Conservation (phyloP, 345 rosid genomes). For the Eucalyptus camaldulensis region DNA sequence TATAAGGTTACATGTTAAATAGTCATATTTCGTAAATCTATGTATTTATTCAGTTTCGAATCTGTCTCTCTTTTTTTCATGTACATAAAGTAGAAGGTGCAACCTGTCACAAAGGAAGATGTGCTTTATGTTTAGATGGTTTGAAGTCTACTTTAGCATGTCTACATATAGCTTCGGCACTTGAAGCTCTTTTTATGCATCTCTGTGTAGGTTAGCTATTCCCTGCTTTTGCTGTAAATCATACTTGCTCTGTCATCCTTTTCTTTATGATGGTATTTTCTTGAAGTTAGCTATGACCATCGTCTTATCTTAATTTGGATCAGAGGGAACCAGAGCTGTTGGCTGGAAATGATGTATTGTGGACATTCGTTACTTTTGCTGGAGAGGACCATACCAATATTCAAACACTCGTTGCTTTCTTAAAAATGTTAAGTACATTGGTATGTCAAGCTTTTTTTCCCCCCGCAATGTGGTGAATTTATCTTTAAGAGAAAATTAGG, state of each 20-base stretch:
- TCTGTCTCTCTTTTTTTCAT: neutral
- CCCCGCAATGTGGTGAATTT: neutral
- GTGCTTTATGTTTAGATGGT: neutral
- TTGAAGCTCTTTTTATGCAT: neutral
- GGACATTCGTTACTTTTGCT: conserved; percentile 97
- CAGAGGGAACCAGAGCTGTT: conserved; percentile 92
- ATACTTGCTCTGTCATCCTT: neutral
- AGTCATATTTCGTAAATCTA: neutral
- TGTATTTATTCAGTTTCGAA: neutral
- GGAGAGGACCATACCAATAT: conserved; percentile 97
- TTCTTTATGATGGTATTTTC: neutral
- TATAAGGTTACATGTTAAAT: neutral
- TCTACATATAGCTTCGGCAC: neutral
- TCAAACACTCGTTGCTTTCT: conserved; percentile 91
- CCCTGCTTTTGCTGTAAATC: neutral
- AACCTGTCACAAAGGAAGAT: neutral
- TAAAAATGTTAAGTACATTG: conserved; percentile 89
- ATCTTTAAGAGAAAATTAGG: neutral
- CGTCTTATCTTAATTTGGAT: neutral
- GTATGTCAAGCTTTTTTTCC: conserved; percentile 21
- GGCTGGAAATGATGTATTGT: conserved; percentile 86
- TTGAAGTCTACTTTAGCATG: neutral
- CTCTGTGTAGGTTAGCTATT: neutral
- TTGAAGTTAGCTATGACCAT: neutral
- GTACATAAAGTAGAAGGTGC: neutral